Base-by-base conservation (phyloP, 805 yeast genomes). In the Hanseniaspora mollemarum region DNA sequence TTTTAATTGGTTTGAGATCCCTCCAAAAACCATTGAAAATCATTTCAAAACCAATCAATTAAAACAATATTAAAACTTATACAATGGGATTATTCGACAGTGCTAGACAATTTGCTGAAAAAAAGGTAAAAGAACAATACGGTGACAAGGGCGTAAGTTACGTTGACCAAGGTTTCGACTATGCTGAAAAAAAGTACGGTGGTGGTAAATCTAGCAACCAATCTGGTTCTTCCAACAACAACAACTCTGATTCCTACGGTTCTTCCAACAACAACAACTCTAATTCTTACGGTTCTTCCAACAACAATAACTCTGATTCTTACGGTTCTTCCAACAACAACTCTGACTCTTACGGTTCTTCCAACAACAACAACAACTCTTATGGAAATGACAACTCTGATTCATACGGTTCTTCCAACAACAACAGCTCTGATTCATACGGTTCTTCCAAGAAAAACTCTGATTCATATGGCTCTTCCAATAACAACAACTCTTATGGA, bases 31-130 rank as follows among this genome's bases (percentile, higher is more conserved):
- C 24, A 28, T 5, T 42, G 28, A 42, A 42, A 31, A 16, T 22
- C 8, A n/a, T 16, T 25, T 22, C 42, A 38, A 21, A 16, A 19
- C 25, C 5, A 26, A 15, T 10, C 22, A 49, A 4, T 15, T n/a
- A 32, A 43, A 2, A 24, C 3, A 35, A n/a, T n/a, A 24, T 29
- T 10, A 50, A 31, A 25, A 24, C 24, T 12, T 10, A n/a, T 3
- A 42, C 35, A 36, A 70, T 70, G 74, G 75, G 75, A 53, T 61
- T 71, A 49, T 68, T 72, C 56, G 74, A 71, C 55, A 62, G 59
- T 49, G 71, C 68, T 39, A 71, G 67, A 59, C 65, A 69, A 25
- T 64, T 64, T 46, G 62, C 67, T 38, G 53, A 54, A 39, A 56
- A 57, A 43, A 53, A 58, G 16, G 43, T 31, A 19, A 41, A 10